These are phyloP conservation scores for Skeletonema menzelii DNA, from an alignment of 108 stramenopile genomes.

Conservation along the genomic window DNA sequence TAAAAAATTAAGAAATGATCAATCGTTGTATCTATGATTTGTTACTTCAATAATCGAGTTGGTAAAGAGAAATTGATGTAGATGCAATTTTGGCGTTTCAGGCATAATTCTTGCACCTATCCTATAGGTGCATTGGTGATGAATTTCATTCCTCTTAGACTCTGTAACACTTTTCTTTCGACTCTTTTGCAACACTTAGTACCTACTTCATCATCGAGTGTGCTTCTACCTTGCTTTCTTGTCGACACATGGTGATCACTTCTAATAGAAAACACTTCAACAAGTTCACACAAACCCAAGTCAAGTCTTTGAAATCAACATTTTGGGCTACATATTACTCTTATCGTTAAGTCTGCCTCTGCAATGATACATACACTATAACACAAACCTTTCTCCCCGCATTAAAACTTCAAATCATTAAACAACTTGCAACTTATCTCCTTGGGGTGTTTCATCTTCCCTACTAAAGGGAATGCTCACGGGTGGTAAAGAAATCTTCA, in stretches of 20 bases:
- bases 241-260: too few species aligned
- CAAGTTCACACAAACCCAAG: neutral
- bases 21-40: neutral
- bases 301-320: neutral
- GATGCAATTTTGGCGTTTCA: too few species aligned
- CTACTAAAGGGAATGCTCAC: neutral
- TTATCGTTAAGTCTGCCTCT: neutral
- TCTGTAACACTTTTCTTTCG: too few species aligned
- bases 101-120: too few species aligned
- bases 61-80: neutral
- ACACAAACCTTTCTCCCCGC: neutral
- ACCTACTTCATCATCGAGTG: too few species aligned
- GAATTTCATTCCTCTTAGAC: too few species aligned
- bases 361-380: neutral
- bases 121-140: too few species aligned
- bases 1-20: conserved; percentile 2
- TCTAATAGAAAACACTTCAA: too few species aligned
- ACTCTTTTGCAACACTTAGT: too few species aligned
- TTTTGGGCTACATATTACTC: neutral
- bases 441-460: neutral
- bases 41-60: neutral
- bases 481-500: neutral
- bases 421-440: neutral
- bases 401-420: neutral
- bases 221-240: too few species aligned